Percentiles rank a stretch among this genome's conserved stretches.
Conservation (phyloP, 2,329 filamentous ascomycete genomes). For the Apiospora kogelbergensis region DNA sequence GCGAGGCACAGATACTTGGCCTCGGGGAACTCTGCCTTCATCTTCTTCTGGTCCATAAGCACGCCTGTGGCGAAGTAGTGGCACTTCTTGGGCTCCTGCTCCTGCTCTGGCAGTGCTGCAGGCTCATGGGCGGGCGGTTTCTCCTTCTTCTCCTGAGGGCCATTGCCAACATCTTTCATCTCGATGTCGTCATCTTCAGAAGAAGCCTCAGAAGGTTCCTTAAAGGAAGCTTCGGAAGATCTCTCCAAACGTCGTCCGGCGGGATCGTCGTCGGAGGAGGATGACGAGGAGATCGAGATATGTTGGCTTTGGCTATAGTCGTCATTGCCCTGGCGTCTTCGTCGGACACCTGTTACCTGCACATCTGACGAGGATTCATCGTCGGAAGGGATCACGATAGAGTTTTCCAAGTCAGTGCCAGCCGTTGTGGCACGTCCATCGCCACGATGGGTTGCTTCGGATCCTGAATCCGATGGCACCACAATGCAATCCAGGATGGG, state of each 20-base stretch:
- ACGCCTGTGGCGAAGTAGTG: conserved; percentile 1
- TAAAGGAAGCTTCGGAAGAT: too few species aligned
- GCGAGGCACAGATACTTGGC: background rate
- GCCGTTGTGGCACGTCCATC: background rate
- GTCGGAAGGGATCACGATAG: background rate
- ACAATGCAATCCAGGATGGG: background rate
- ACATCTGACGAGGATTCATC: too few species aligned
- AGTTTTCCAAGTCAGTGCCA: background rate
- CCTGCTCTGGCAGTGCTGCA: background rate
- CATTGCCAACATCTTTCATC: background rate
- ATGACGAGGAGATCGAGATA: background rate
- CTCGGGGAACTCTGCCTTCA: background rate
- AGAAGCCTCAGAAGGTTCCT: too few species aligned
- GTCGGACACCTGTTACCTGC: background rate
- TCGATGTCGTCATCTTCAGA: background rate
- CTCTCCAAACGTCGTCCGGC: too few species aligned
- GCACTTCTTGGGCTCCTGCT: background rate
- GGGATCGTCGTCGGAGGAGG: too few species aligned
- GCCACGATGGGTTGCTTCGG: background rate
- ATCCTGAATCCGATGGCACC: background rate
- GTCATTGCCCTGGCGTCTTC: background rate
- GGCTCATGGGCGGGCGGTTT: background rate
- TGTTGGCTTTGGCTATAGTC: too few species aligned
- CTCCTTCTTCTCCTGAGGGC: background rate
- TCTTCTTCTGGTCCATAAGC: background rate